Base-by-base conservation (phyloP, 2,329 filamentous ascomycete genomes). In the Ramularia collo-cygni region DNA sequence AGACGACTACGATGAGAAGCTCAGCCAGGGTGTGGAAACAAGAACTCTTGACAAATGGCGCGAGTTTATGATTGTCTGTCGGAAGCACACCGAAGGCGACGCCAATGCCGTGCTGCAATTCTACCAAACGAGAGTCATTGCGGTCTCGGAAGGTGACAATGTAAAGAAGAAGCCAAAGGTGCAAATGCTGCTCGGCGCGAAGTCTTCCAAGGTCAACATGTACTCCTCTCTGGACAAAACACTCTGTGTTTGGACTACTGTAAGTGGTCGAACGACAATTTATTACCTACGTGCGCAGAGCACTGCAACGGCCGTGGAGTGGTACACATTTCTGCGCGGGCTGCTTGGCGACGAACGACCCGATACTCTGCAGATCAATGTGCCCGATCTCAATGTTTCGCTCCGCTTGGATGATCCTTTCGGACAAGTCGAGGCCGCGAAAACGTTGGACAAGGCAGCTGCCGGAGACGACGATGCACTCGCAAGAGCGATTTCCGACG, bases 211-310 rank as follows among this genome's bases (percentile, higher is more conserved):
- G 35, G 72, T 80, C 40, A 82, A 82, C 45, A 57, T 83, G 2
- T 83, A 76, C 53, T 83, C 79, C 2, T 69, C 77, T 3, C 63
- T 83, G 12, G 79, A 83, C 59, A 83, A 83, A 57, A 79, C 78
- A 1, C 65, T 83, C 13, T 79, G 79, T 8, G 62, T 83, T 8
- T 83, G 78, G 70, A 66, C 72, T 21, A 72, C 74, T 3, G 64
- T 66, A 43, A 69, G 68, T 39, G 62, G 59, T 13, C 71, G 76
- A 3, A 79, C 75, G 2, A 67, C 68, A 24, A 79, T 83, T 37
- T 75, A 74, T 47, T 77, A 83, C 44, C 70, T 83, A 59, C 71
- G 76, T 19, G 71, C 79, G 4, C 71, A 74, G 9, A 79, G 79
- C 13, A 68, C 71, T 2, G 74, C 76, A 4, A 75, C 75, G 51